These are phyloP conservation scores for Exsudoporus frostii DNA, from an alignment of 768 basidiomycete genomes.

Conservation along the genomic window DNA sequence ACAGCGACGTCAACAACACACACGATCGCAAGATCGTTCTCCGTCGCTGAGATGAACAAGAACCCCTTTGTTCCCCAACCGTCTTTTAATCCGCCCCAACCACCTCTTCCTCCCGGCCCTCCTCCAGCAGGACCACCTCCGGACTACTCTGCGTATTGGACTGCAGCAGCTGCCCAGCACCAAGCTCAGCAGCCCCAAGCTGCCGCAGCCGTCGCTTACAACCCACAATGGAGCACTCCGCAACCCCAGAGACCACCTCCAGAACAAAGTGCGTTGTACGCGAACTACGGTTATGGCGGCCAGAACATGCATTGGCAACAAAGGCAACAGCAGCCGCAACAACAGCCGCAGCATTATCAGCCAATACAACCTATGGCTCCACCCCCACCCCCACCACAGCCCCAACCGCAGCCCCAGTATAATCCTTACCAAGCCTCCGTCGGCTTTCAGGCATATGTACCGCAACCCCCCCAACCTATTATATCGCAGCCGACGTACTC, in stretches of 20 bases:
- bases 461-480: slow-evolving; percentile 56
- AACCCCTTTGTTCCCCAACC: slow-evolving; percentile 77
- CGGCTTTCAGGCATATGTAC: slow-evolving; percentile 64
- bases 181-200: slow-evolving; percentile 34
- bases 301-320: slow-evolving; percentile 61
- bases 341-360: slow-evolving; percentile 43
- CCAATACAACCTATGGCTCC: slow-evolving; percentile 51
- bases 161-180: slow-evolving; percentile 49
- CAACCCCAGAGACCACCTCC: slow-evolving; percentile 66
- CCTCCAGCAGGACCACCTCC: slow-evolving; percentile 69
- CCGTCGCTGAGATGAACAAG: slow-evolving; percentile 62
- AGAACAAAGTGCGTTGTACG: slow-evolving; percentile 82
- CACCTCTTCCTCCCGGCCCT: slow-evolving; percentile 77
- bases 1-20: slow-evolving; percentile 1
- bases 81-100: slow-evolving; percentile 66
- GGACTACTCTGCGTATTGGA: slow-evolving; percentile 80
- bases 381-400: slow-evolving; percentile 51
- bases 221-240: slow-evolving; percentile 63
- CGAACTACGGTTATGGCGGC: slow-evolving; percentile 87
- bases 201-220: slow-evolving; percentile 47
- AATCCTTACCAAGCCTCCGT: slow-evolving; percentile 74
- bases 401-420: slow-evolving; percentile 61
- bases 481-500: slow-evolving; percentile 46
- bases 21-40: slow-evolving; percentile 11
- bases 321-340: slow-evolving; percentile 57